Conservation (phyloP, 805 yeast species). For the Groenewaldozyma tartarivorans region DNA sequence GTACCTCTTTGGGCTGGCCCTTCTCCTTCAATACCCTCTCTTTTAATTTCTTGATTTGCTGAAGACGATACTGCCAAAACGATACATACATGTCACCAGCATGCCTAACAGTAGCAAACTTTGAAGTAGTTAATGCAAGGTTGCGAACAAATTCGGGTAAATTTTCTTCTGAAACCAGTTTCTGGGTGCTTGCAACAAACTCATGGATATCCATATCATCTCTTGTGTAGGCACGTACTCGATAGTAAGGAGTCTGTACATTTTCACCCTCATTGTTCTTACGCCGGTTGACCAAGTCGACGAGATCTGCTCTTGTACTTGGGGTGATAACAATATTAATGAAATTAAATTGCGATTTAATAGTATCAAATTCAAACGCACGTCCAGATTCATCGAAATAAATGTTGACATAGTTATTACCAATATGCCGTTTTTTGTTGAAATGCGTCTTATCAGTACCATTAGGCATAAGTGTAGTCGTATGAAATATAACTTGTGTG, state of each 20-base stretch:
- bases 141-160: constrained; percentile 60
- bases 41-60: constrained; percentile 37
- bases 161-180: constrained; percentile 51
- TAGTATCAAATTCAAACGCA: constrained; percentile 59
- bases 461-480: constrained; percentile 72
- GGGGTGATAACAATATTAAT: constrained; percentile 73
- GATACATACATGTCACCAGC: constrained; percentile 45
- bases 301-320: constrained; percentile 27
- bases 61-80: constrained; percentile 61
- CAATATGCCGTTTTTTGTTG: constrained; percentile 74
- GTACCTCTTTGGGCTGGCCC: neutral
- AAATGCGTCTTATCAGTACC: constrained; percentile 37
- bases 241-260: constrained; percentile 29
- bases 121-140: constrained; percentile 53
- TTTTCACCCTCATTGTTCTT: constrained; percentile 2
- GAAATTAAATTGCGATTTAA: constrained; percentile 74
- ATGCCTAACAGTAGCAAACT: constrained; percentile 72
- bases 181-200: constrained; percentile 66
- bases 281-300: constrained; percentile 1
- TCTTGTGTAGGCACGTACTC: constrained; percentile 55
- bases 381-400: constrained; percentile 67
- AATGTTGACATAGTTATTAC: constrained; percentile 73
- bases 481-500: constrained; percentile 65
- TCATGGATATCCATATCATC: constrained; percentile 56
- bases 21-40: constrained; percentile 9